phyloP scores from a whole-genome alignment of 2,329 filamentous ascomycete species.

The Ceratocystiopsis sp. region DNA sequence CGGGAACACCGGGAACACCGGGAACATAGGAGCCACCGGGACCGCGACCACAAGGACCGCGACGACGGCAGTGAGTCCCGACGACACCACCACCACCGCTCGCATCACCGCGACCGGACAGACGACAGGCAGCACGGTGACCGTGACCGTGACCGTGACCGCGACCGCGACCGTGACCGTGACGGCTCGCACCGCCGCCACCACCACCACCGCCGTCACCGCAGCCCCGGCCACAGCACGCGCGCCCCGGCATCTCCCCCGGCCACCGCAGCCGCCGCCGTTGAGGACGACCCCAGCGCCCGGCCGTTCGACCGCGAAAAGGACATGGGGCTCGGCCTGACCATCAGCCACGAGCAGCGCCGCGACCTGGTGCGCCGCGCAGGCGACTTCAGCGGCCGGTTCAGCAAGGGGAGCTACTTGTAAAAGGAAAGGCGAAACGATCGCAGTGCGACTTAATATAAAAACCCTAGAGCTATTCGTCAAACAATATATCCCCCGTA shows the following conservation, averaged over 20 bases:
- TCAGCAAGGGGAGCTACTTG: slow-evolving; percentile 56
- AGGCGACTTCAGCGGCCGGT: slow-evolving; percentile 65
- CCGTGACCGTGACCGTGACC: background rate
- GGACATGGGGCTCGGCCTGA: slow-evolving; percentile 67
- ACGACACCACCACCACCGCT: too few species aligned
- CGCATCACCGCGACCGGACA: background rate
- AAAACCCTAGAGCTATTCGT: background rate
- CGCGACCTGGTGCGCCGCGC: slow-evolving; percentile 66
- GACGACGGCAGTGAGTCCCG: background rate
- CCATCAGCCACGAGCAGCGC: slow-evolving; percentile 55
- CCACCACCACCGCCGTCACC: background rate
- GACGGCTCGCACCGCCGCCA: background rate
- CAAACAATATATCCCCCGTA: background rate
- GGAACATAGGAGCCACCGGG: background rate
- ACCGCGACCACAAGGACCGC: background rate
- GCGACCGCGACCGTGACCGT: slow-evolving; percentile 15
- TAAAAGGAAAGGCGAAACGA: slow-evolving; percentile 12
- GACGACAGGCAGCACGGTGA: background rate
- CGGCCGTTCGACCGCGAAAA: slow-evolving; percentile 83
- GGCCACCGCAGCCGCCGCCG: background rate
- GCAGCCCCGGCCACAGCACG: slow-evolving; percentile 14
- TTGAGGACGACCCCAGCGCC: slow-evolving; percentile 77
- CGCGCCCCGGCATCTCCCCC: background rate
- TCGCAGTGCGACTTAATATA: background rate
- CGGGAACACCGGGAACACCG: background rate